phyloP scores from a whole-genome alignment of 2,329 filamentous ascomycete genomes.

The Rachicladosporium sp. region DNA sequence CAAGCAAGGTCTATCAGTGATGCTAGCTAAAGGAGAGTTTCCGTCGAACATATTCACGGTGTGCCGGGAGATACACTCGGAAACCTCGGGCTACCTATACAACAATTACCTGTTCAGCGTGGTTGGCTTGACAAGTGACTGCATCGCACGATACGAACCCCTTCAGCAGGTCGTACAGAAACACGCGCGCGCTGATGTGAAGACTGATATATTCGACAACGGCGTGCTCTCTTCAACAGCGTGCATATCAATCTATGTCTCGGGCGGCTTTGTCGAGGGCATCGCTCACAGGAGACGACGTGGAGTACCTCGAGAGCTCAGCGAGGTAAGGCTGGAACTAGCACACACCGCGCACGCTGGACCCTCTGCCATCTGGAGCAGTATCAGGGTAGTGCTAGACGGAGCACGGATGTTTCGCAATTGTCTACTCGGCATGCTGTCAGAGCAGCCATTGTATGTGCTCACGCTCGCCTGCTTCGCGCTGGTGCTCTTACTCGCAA shows the following conservation, averaged over 20 bases:
- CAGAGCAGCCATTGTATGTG: too few relatives aligned
- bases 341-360: not conserved
- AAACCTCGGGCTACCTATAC: constrained; percentile 18
- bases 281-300: constrained; percentile 8
- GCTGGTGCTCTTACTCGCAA: too few relatives aligned
- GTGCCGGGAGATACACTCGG: constrained; percentile 12
- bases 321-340: constrained; percentile 10
- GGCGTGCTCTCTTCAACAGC: constrained; percentile 19
- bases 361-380: not conserved
- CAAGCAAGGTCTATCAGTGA: constrained; percentile 3
- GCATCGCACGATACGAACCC: constrained; percentile 11
- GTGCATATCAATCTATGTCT: constrained; percentile 17
- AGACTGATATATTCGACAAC: constrained; percentile 20
- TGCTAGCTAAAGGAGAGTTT: constrained; percentile 4
- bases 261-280: constrained; percentile 10
- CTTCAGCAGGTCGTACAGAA: constrained; percentile 11
- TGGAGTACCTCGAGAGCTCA: constrained; percentile 10
- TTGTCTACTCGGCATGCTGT: not conserved
- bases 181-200: constrained; percentile 13
- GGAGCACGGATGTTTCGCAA: not conserved
- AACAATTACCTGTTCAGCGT: constrained; percentile 22
- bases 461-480: too few relatives aligned
- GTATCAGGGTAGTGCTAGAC: not conserved
- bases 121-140: constrained; percentile 19
- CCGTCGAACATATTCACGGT: constrained; percentile 10